A percentile compares a stretch with the other conserved stretches of the same genome.
These are phyloP conservation scores for Lipomyces lipofer DNA, from an alignment of 805 yeast species.

Conservation along the genomic window DNA sequence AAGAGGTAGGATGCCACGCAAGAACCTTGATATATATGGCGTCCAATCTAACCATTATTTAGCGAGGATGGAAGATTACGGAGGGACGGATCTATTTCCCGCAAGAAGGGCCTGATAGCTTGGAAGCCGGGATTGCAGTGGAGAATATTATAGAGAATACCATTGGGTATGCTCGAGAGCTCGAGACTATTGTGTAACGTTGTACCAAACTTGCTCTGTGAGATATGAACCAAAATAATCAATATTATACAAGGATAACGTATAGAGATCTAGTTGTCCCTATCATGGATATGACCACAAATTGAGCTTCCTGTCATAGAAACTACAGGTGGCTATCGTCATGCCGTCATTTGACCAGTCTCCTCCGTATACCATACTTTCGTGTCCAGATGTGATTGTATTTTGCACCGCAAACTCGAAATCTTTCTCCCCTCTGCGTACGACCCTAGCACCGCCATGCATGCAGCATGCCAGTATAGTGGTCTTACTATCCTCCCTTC, in stretches of 20 bases:
- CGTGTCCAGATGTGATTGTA: slow-evolving; percentile 54
- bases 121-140: slow-evolving; percentile 43
- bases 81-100: slow-evolving; percentile 47
- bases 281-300: slow-evolving; percentile 52
- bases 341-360: slow-evolving; percentile 66
- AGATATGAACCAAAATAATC: no score
- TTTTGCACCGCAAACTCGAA: slow-evolving; percentile 21
- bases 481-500: slow-evolving; percentile 28
- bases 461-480: slow-evolving; percentile 84
- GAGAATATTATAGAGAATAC: slow-evolving; percentile 64
- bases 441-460: slow-evolving; percentile 89
- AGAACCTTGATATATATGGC: neutral
- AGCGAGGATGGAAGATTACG: slow-evolving; percentile 59
- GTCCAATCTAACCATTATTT: slow-evolving; percentile 13
- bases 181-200: slow-evolving; percentile 82
- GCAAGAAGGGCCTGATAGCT: slow-evolving; percentile 36
- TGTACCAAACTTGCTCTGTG: no score
- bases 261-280: neutral
- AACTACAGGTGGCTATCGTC: slow-evolving; percentile 77
- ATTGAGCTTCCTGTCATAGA: slow-evolving; percentile 83
- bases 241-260: slow-evolving; percentile 9
- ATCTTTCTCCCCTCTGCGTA: slow-evolving; percentile 42
- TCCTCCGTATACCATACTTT: slow-evolving; percentile 94
- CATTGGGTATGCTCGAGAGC: slow-evolving; percentile 83
- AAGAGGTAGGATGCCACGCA: slow-evolving; percentile 36